A percentile compares a stretch with the other conserved stretches of the same genome.
These are phyloP conservation scores for Corinectria fuckeliana DNA, from an alignment of 2,329 filamentous ascomycete genomes.

Conservation along the genomic window DNA sequence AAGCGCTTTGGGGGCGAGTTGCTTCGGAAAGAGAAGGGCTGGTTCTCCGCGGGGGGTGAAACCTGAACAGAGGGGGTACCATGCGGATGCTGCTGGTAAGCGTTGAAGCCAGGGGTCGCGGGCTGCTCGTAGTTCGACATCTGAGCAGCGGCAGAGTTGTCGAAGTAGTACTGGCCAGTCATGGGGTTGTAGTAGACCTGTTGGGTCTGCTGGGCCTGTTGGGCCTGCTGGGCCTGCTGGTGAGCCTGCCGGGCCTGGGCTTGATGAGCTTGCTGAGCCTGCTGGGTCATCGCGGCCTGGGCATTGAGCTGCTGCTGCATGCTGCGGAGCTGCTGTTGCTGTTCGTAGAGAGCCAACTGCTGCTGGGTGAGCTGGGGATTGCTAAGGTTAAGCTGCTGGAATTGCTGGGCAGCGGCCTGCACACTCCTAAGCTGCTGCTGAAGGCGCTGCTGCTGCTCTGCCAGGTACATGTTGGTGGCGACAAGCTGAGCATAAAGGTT, in stretches of 20 bases:
- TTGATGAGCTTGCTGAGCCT: constrained; percentile 45
- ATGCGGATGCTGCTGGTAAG: constrained; percentile 51
- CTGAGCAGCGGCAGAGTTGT: constrained; percentile 62
- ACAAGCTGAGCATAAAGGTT: constrained; percentile 86
- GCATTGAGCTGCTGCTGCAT: constrained; percentile 49
- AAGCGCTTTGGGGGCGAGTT: constrained; percentile 70
- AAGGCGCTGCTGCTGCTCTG: constrained; percentile 91
- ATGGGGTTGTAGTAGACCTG: constrained; percentile 86
- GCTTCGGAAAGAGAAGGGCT: constrained; percentile 62
- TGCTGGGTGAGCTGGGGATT: constrained; percentile 55
- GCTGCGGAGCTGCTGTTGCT: constrained; percentile 50
- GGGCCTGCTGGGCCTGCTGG: constrained; percentile 64
- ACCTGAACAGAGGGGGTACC: constrained; percentile 78
- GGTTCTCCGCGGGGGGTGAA: constrained; percentile 75
- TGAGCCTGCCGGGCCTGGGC: constrained; percentile 45
- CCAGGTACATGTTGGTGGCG: constrained; percentile 89
- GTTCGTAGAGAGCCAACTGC: constrained; percentile 55
- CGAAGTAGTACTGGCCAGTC: constrained; percentile 85
- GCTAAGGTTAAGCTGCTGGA: constrained; percentile 77
- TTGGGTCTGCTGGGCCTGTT: constrained; percentile 67
- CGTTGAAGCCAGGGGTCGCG: constrained; percentile 43
- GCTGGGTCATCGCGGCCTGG: constrained; percentile 46
- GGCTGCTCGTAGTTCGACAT: constrained; percentile 53
- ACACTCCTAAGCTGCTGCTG: constrained; percentile 91
- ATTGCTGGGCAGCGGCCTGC: constrained; percentile 82